Percentiles rank a stretch among this genome's conserved stretches.
phyloP scores from a whole-genome alignment of 2,329 filamentous ascomycete species.

The Talaromyces funiculosus region DNA sequence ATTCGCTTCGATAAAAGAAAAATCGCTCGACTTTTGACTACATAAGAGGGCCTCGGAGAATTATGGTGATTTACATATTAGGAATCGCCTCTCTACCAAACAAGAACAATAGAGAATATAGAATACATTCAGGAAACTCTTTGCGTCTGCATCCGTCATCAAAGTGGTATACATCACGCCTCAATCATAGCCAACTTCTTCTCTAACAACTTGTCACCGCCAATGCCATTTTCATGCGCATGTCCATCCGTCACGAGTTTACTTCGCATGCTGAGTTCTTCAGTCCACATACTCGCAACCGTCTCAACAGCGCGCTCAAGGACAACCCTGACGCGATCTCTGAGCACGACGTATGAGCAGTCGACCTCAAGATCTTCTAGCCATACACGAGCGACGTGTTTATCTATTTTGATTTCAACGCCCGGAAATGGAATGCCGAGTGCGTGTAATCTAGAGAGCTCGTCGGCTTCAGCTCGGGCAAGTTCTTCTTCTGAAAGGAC shows the following conservation, averaged over 20 bases:
- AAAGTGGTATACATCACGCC: background rate
- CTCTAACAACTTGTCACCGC: background rate
- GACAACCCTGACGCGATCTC: constrained; percentile 79
- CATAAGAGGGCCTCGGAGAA: too few relatives aligned
- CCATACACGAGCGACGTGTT: constrained; percentile 83
- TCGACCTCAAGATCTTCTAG: constrained; percentile 88
- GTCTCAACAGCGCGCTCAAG: constrained; percentile 87
- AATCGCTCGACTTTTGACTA: too few relatives aligned
- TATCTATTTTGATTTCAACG: constrained; percentile 79
- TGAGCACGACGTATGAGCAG: constrained; percentile 69
- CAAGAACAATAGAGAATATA: background rate
- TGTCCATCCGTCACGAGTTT: constrained; percentile 4
- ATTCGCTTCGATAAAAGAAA: too few relatives aligned
- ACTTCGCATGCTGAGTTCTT: constrained; percentile 15
- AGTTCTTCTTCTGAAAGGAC: constrained; percentile 49
- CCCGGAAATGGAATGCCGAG: constrained; percentile 88
- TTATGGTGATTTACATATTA: background rate
- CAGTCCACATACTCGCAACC: constrained; percentile 62
- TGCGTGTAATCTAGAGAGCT: constrained; percentile 72
- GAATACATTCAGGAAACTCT: background rate
- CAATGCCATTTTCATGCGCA: background rate
- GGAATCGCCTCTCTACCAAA: background rate
- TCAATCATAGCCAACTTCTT: constrained; percentile 13
- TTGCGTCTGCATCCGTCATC: background rate
- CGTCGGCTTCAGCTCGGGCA: constrained; percentile 55